Base-by-base conservation (phyloP, 129 eudicot genomes). In the Pulicaria dysenterica region DNA sequence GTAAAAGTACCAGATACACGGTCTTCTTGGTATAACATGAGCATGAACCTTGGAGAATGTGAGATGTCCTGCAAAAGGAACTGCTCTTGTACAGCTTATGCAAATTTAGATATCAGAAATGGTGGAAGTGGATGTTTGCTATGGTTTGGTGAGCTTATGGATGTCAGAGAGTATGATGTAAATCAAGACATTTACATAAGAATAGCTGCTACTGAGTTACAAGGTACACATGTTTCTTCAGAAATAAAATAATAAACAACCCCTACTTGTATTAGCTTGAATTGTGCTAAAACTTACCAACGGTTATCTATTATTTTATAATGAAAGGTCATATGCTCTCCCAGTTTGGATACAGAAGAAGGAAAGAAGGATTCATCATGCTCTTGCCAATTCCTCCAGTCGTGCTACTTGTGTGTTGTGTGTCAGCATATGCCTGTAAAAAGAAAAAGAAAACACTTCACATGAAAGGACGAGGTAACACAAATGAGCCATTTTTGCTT, bases 81-180 rank as follows among this genome's bases (percentile, higher is more conserved):
- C 51, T 86, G 91, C 43, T 64, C 80, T 14, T 88, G 95, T 73
- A 24, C 70, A 12, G 88, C 86, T 36, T 88, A 81, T 58, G 53
- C 88, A 36, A 75, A 76, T 47, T 40, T 75, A n/a, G 75, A 80
- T 56, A 67, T 80, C 4, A 77, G 83, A 10, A 73, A 64, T 5
- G 54, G 78, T 0, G 90, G 90, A 15, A 71, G 77, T 56, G 95
- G 91, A 31, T 89, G 95, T 58, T 73, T 85, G 83, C 46, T 78
- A 13, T 88, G 91, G 91, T 78, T 48, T 58, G 50, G 56, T 12
- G 85, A 85, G n/a, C 64, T 88, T 42, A 38, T 77, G 41, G 96
- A 89, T 36, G 74, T 77, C n/a, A 69, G 74, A 38, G 68, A 81
- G 58, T 57, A 69, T 34, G 14, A 70, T 10, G 65, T 16, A 19